Evolutionary conservation across 129 eudicot genomes (phyloP), one percentile per base, ranked within the genome.

Genomic region (Sambucus nigra): DNA sequence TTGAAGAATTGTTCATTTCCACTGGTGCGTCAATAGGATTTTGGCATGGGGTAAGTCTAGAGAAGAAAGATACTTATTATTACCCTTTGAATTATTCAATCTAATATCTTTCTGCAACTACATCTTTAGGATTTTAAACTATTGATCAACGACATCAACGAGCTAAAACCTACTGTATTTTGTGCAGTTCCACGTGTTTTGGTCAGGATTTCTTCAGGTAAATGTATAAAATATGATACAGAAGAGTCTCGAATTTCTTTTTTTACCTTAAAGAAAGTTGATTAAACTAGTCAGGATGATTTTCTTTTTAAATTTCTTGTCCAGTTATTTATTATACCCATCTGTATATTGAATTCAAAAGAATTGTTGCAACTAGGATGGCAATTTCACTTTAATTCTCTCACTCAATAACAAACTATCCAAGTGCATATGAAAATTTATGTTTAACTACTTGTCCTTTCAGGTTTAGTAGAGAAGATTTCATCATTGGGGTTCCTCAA

Each of bases 161-260:
- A 72, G 71, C 76, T 91, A 47, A 91, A 82, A 74, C 98, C 98
- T 42, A 79, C 95, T 5, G 66, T 75, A 48, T 49, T 91, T 42
- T 91, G 95, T 68, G 80, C 95, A 55, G 98, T 91, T 68, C 98
- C 98, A 10, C 94, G 98, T 14, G 98, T 91, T 20, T 68, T 91
- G 32, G 98, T 85, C 47, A 79, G 86, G 68, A 82, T 91, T 40
- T 91, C 85, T 69, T 73, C 96, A 74, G 96, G 96, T 87, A 59
- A 25, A 22, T 46, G 33, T 13, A 15, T 7, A 8, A 1, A 17
- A 32, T n/a, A 11, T 27, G 14, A 44, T 7, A 15, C 42, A n/a
- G n/a, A n/a, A n/a, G n/a, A n/a, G n/a, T n/a, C n/a, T n/a, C n/a
- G n/a, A n/a, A n/a, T n/a, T n/a, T n/a, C n/a, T n/a, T n/a, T n/a